These are phyloP conservation scores for Aspergillus diversus DNA, from an alignment of 495 filamentous ascomycete genomes.

Conservation along the genomic window DNA sequence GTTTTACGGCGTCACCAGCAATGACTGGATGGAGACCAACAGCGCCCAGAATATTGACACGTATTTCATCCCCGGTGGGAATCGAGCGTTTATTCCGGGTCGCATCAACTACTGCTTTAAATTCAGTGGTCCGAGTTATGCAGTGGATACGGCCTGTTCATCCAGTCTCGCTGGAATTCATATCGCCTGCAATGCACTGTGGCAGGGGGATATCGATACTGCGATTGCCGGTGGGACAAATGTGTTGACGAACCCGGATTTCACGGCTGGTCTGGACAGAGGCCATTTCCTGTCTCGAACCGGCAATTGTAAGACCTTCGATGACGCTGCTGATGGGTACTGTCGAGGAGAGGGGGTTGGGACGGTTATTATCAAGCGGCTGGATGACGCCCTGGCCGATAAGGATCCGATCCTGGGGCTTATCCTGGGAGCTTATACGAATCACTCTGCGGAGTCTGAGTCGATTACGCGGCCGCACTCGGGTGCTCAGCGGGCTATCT, in stretches of 20 bases:
- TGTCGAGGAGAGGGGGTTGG: constrained; percentile 75
- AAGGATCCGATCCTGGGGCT: constrained; percentile 75
- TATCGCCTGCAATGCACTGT: constrained; percentile 79
- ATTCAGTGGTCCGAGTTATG: constrained; percentile 84
- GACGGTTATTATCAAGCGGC: constrained; percentile 71
- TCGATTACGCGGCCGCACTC: constrained; percentile 81
- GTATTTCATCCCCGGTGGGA: constrained; percentile 90
- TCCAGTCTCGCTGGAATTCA: constrained; percentile 84
- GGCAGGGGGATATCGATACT: constrained; percentile 81
- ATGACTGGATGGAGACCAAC: constrained; percentile 91
- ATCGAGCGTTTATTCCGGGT: constrained; percentile 84
- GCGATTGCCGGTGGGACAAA: constrained; percentile 85
- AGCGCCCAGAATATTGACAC: constrained; percentile 89
- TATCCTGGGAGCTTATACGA: constrained; percentile 69
- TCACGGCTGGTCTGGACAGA: constrained; percentile 79
- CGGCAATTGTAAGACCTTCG: constrained; percentile 80
- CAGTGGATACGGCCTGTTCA: constrained; percentile 88
- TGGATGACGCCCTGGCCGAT: constrained; percentile 73
- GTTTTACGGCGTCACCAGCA: constrained; percentile 93
- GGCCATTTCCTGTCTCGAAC: constrained; percentile 82
- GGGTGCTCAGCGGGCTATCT: constrained; percentile 70
- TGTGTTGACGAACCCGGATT: constrained; percentile 80
- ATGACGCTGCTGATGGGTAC: constrained; percentile 77
- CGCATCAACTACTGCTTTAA: constrained; percentile 90
- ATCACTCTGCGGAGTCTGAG: constrained; percentile 75